Evolutionary conservation across 2,329 filamentous ascomycete species (phyloP).

Genomic region (Endoconidiophora polonica): DNA sequence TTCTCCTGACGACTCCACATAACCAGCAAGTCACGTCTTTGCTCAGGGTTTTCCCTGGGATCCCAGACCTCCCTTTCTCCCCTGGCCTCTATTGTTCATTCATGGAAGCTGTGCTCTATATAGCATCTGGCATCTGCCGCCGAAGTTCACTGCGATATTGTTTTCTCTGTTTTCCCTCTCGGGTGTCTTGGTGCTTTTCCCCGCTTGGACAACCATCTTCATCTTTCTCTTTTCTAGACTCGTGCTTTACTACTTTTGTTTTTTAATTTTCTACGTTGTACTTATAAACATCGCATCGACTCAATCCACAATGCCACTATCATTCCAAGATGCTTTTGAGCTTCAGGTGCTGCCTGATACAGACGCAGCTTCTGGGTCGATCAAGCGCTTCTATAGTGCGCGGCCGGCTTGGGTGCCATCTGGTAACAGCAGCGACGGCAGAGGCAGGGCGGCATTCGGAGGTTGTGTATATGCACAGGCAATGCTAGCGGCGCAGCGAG

Average conservation of each 20-base stretch:
- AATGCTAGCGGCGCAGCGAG: conserved; percentile 1
- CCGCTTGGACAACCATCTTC: too few species aligned
- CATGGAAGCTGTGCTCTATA: not conserved
- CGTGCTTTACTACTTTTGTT: not conserved
- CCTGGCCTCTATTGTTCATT: not conserved
- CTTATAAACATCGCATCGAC: not conserved
- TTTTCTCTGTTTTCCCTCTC: not conserved
- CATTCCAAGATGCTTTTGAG: not conserved
- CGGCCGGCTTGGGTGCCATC: not conserved
- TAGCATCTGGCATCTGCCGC: not conserved
- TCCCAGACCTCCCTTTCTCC: not conserved
- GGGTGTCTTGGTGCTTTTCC: too few species aligned
- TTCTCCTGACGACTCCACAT: too few species aligned
- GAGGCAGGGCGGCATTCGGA: conserved; percentile 8
- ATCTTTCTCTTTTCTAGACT: too few species aligned
- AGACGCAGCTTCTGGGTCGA: too few species aligned
- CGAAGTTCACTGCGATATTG: not conserved
- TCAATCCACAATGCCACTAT: not conserved
- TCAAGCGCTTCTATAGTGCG: not conserved
- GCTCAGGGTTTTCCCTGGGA: too few species aligned
- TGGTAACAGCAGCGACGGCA: too few species aligned
- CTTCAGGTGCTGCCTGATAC: not conserved
- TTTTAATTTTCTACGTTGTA: not conserved
- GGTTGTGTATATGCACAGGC: conserved; percentile 10
- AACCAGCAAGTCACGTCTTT: too few species aligned